Evolutionary conservation across 495 filamentous ascomycete species (phyloP).

Genomic region (Chaetomium fimeti): DNA sequence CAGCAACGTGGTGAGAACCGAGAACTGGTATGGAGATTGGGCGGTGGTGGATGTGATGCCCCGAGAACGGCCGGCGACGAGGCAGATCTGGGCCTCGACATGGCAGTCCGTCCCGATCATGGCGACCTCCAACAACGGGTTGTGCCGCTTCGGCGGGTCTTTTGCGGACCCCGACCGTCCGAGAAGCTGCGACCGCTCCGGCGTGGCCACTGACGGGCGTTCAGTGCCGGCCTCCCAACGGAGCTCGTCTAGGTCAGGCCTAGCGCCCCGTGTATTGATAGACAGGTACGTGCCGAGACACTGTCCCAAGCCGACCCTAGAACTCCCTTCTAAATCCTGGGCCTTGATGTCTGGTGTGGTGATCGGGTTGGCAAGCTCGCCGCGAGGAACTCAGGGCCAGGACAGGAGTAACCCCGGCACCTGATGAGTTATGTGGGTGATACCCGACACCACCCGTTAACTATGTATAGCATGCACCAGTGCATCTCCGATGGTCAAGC

Average conservation of each 20-base stretch:
- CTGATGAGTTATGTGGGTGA: slow-evolving; percentile 16
- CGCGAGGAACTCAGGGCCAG: background rate
- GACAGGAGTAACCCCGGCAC: slow-evolving; percentile 22
- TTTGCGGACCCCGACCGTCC: slow-evolving; percentile 9
- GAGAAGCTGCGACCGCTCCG: background rate
- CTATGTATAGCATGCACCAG: slow-evolving; percentile 3
- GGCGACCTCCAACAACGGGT: background rate
- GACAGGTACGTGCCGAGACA: slow-evolving; percentile 12
- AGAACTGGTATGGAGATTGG: background rate
- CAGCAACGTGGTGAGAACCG: background rate
- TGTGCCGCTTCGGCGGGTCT: background rate
- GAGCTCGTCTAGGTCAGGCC: slow-evolving; percentile 9
- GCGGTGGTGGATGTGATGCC: background rate
- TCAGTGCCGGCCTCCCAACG: slow-evolving; percentile 6
- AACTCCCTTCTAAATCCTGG: background rate
- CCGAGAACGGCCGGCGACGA: background rate
- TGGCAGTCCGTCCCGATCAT: background rate
- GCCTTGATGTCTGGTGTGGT: slow-evolving; percentile 4
- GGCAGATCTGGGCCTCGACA: background rate
- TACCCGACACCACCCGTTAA: slow-evolving; percentile 17
- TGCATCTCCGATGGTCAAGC: background rate
- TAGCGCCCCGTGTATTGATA: background rate
- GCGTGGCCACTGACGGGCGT: background rate
- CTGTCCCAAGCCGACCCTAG: background rate
- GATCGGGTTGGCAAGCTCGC: slow-evolving; percentile 1